A percentile compares a stretch with the other conserved stretches of the same genome.
phyloP scores from a whole-genome alignment of 306 rosid genomes.

The Sechiopsis laciniata region DNA sequence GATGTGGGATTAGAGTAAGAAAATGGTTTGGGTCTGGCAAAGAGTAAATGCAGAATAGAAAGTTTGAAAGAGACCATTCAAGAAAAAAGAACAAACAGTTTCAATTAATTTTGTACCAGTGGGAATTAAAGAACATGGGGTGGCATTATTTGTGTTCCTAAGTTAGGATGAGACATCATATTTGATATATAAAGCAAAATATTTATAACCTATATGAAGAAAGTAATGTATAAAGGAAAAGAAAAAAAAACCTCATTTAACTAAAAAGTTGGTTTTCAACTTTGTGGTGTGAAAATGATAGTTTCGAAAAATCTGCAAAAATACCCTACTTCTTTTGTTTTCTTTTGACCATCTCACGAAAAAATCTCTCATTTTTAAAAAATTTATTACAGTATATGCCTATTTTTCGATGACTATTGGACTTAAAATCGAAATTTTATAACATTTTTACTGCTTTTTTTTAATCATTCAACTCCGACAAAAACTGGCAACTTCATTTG shows the following conservation, averaged over 20 bases:
- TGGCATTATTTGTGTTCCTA: constrained; percentile 33
- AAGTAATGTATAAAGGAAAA: constrained; percentile 26
- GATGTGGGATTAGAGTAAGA: too few relatives aligned
- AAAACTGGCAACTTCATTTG: too few relatives aligned
- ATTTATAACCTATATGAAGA: constrained; percentile 28
- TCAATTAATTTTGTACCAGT: constrained; percentile 14
- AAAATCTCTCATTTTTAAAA: not conserved
- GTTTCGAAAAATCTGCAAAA: constrained; percentile 39
- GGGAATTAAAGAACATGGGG: constrained; percentile 27
- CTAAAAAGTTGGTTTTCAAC: too few relatives aligned
- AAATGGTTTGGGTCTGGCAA: too few relatives aligned
- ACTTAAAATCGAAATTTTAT: too few relatives aligned
- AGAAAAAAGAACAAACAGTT: constrained; percentile 12
- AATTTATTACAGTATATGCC: too few relatives aligned
- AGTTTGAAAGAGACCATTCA: constrained; percentile 20
- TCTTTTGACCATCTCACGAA: not conserved
- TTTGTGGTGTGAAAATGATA: constrained; percentile 15
- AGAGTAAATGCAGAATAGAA: constrained; percentile 3
- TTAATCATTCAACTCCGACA: too few relatives aligned
- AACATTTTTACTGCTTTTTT: too few relatives aligned
- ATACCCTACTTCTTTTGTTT: constrained; percentile 33
- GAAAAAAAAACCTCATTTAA: not conserved
- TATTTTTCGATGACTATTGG: too few relatives aligned
- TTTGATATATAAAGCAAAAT: constrained; percentile 32
- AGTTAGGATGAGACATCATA: constrained; percentile 24